Evolutionary conservation across 441 rosid genomes (phyloP).

Genomic region (Populus trichocarpa): DNA sequence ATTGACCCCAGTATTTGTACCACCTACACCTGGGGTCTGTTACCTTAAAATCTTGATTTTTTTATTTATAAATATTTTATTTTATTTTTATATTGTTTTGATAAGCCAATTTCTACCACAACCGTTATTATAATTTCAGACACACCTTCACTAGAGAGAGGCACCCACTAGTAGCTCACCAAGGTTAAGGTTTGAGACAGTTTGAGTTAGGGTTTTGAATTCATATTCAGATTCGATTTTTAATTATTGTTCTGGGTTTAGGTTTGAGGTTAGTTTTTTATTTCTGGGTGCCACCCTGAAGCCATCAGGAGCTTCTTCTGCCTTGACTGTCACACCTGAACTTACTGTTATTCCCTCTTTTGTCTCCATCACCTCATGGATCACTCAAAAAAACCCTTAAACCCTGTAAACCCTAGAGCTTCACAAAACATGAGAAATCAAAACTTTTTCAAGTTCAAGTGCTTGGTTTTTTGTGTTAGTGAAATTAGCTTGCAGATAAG

Average conservation of each 20-base stretch:
- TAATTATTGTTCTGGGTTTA: neutral
- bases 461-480: neutral
- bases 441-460: conserved; percentile 16
- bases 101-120: too few relatives aligned
- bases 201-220: neutral
- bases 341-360: conserved; percentile 44
- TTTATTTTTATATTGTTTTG: too few relatives aligned
- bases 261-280: conserved; percentile 29
- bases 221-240: conserved; percentile 4
- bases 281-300: conserved; percentile 51
- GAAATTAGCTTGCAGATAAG: neutral
- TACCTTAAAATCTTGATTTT: too few relatives aligned
- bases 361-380: conserved; percentile 55
- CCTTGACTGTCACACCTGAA: conserved; percentile 47
- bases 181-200: neutral
- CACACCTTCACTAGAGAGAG: neutral
- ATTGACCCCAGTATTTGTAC: conserved; percentile 35
- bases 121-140: too few relatives aligned
- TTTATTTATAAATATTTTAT: too few relatives aligned
- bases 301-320: conserved; percentile 47
- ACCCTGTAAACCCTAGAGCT: conserved; percentile 39
- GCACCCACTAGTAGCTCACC: conserved; percentile 9
- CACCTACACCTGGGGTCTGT: conserved; percentile 5
- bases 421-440: conserved; percentile 30
- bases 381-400: conserved; percentile 25